Evolutionary conservation across 2,329 filamentous ascomycete species (phyloP).

Genomic region (Biscogniauxia mediterranea): DNA sequence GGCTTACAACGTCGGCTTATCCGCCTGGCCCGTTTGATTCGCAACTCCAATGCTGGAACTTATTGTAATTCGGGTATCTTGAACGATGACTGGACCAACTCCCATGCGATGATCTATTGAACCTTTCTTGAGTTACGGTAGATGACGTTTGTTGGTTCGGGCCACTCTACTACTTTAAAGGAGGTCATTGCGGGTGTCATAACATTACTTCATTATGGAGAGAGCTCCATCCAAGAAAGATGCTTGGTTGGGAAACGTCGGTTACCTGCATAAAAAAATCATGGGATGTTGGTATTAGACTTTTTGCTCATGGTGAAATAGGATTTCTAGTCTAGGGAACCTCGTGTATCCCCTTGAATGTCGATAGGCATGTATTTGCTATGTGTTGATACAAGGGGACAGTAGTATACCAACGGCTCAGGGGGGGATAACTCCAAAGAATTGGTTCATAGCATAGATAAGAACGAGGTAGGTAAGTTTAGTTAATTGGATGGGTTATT

Average conservation of each 20-base stretch:
- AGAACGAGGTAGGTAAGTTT: background rate
- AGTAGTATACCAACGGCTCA: background rate
- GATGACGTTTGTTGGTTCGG: background rate
- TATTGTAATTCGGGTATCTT: background rate
- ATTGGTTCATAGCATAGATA: background rate
- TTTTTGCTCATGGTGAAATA: background rate
- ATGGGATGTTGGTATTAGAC: background rate
- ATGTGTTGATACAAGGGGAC: too few relatives aligned
- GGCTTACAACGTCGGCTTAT: background rate
- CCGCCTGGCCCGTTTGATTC: background rate
- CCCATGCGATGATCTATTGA: background rate
- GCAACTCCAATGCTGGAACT: background rate
- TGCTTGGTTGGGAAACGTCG: background rate
- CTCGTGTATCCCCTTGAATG: background rate
- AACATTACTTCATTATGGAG: background rate
- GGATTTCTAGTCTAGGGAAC: background rate
- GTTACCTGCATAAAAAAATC: background rate
- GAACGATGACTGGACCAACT: background rate
- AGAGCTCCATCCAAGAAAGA: background rate
- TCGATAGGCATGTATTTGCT: background rate
- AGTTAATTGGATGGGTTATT: background rate
- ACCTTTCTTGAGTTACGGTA: background rate
- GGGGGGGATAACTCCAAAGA: background rate
- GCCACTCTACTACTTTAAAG: background rate
- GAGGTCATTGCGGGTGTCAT: background rate